These are phyloP conservation scores for Neocallimastix lanati DNA, from an alignment of 192 early-diverging fungal species.

Conservation along the genomic window DNA sequence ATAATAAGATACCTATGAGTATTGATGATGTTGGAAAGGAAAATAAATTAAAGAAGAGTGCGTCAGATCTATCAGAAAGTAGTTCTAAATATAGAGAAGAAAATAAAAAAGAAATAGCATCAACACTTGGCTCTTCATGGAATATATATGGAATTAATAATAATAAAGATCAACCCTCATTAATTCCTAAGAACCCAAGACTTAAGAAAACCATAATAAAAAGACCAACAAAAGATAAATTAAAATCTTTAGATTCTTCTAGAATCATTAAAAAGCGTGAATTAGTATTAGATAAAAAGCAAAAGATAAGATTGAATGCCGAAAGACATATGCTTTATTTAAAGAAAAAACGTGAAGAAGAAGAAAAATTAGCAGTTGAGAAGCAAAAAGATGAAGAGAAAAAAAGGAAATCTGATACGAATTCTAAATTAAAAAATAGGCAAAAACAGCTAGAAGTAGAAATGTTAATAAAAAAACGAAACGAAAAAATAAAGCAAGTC, in stretches of 20 bases:
- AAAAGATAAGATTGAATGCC: neutral
- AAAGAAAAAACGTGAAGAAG: neutral
- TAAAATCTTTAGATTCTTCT: neutral
- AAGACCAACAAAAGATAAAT: too few species aligned
- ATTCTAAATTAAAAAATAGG: neutral
- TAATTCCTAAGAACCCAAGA: neutral
- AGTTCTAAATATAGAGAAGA: neutral
- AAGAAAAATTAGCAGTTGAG: neutral
- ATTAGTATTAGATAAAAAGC: neutral
- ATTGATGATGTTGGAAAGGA: neutral
- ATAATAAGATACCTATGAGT: too few species aligned
- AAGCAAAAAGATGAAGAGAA: neutral
- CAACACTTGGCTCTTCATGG: neutral
- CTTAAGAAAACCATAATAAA: neutral
- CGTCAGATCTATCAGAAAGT: neutral
- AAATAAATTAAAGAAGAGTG: neutral
- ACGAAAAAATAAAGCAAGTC: neutral
- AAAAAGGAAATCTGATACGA: neutral
- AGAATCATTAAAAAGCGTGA: neutral
- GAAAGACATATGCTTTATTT: neutral
- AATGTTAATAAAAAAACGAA: neutral
- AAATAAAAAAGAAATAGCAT: neutral
- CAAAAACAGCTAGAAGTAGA: neutral
- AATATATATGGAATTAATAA: neutral
- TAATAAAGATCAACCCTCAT: neutral